These are phyloP conservation scores for Leishmania aethiopica DNA, from an alignment of 208 protist species.

Conservation along the genomic window DNA sequence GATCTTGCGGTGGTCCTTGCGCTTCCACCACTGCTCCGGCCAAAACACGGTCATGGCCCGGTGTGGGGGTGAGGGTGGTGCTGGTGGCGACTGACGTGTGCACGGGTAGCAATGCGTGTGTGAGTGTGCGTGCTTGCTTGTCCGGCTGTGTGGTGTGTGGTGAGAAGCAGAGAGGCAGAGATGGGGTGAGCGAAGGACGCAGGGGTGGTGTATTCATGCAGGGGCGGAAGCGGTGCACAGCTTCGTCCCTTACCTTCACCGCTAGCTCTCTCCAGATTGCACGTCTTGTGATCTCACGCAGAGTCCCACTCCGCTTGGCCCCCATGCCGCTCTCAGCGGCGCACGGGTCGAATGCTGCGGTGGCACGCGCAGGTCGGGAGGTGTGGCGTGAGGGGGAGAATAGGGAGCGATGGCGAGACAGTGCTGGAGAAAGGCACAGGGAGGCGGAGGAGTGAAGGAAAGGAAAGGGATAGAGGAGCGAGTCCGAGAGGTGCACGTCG, in stretches of 20 bases:
- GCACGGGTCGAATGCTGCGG: background rate
- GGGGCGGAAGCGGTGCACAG: background rate
- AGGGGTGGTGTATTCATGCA: background rate
- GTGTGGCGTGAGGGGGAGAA: background rate
- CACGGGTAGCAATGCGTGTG: background rate
- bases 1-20: constrained; percentile 64
- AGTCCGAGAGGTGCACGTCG: background rate
- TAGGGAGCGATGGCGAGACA: background rate
- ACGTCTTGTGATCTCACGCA: background rate
- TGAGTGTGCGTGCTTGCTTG: background rate
- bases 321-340: background rate
- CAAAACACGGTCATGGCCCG: constrained; percentile 42
- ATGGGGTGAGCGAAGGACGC: background rate
- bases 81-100: background rate
- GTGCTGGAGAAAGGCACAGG: background rate
- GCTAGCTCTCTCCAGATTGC: background rate
- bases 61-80: background rate
- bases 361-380: background rate
- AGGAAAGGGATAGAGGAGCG: background rate
- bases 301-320: background rate
- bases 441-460: background rate
- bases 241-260: background rate
- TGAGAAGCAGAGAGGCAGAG: background rate
- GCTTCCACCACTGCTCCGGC: constrained; percentile 60
- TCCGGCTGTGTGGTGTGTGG: background rate